phyloP scores from a whole-genome alignment of 768 basidiomycete genomes.

The Rhodotorula diobovata region DNA sequence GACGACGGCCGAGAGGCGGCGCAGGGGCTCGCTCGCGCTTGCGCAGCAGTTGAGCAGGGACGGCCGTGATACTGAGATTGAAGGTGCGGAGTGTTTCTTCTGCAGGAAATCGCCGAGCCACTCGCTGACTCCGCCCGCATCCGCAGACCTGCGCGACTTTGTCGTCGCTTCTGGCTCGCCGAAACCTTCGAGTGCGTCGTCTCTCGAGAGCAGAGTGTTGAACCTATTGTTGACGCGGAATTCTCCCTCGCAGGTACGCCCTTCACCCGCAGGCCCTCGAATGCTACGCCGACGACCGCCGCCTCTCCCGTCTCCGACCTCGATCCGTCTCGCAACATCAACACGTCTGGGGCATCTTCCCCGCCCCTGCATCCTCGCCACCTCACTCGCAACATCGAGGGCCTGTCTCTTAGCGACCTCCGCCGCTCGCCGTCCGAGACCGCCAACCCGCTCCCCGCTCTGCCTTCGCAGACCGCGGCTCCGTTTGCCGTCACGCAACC shows the following conservation, averaged over 20 bases:
- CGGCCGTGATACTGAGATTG: not conserved
- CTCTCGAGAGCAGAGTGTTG: too few relatives aligned
- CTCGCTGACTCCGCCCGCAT: not conserved
- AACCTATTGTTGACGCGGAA: too few relatives aligned
- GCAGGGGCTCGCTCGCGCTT: conserved; percentile 3
- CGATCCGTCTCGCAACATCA: not conserved
- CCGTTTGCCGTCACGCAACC: not conserved
- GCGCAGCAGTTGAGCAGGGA: not conserved
- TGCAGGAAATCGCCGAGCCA: too few relatives aligned
- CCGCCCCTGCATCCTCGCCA: conserved; percentile 4
- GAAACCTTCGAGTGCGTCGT: not conserved
- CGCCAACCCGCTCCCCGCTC: not conserved
- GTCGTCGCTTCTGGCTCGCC: conserved; percentile 10
- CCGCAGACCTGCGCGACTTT: conserved; percentile 16
- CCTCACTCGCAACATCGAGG: conserved; percentile 7
- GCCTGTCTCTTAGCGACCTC: conserved; percentile 15
- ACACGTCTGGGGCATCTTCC: not conserved
- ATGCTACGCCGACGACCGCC: not conserved
- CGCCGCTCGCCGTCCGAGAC: not conserved
- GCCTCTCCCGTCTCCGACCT: not conserved
- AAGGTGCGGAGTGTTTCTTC: not conserved
- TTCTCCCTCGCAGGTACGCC: not conserved
- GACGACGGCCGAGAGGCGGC: conserved; percentile 1
- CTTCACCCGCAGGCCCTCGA: conserved; percentile 2
- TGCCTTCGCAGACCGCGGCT: not conserved